Evolutionary conservation across 1,284 basidiomycete species (phyloP).

Genomic region (Phellinidium pouzarii): DNA sequence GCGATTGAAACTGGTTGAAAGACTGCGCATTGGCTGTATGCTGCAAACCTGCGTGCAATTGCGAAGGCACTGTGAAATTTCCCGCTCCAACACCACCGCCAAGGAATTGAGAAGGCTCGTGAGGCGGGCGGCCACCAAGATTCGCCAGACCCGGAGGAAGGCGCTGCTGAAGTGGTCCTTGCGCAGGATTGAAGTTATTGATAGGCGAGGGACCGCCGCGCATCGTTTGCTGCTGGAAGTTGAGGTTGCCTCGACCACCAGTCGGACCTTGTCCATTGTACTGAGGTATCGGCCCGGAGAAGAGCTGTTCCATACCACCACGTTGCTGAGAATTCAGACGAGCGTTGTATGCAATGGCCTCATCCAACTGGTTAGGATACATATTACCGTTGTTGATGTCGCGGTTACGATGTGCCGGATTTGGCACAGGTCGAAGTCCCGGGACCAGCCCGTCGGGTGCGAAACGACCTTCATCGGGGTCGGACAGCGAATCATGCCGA

Average conservation of each 20-base stretch:
- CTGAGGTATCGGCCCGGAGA: slow-evolving; percentile 41
- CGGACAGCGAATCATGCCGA: slow-evolving; percentile 63
- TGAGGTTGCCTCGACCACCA: slow-evolving; percentile 39
- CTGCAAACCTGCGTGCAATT: slow-evolving; percentile 41
- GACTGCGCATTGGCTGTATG: slow-evolving; percentile 40
- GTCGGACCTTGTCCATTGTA: slow-evolving; percentile 44
- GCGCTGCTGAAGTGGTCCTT: slow-evolving; percentile 45
- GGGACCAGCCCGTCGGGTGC: slow-evolving; percentile 80
- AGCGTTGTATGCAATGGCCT: slow-evolving; percentile 36
- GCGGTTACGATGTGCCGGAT: slow-evolving; percentile 45
- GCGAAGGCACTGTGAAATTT: slow-evolving; percentile 32
- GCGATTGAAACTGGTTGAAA: slow-evolving; percentile 47
- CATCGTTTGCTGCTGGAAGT: slow-evolving; percentile 55
- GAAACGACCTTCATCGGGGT: slow-evolving; percentile 68
- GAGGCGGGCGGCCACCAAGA: slow-evolving; percentile 70
- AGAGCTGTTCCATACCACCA: slow-evolving; percentile 50
- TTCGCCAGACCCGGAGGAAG: slow-evolving; percentile 79
- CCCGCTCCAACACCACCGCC: slow-evolving; percentile 29
- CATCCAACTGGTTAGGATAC: slow-evolving; percentile 56
- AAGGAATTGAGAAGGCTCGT: slow-evolving; percentile 65
- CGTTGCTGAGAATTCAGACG: slow-evolving; percentile 47
- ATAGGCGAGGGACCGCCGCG: slow-evolving; percentile 65
- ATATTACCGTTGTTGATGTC: slow-evolving; percentile 42
- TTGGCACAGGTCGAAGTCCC: slow-evolving; percentile 57
- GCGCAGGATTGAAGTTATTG: slow-evolving; percentile 40